Percentiles rank a stretch among this genome's conserved stretches.
phyloP scores from a whole-genome alignment of 495 filamentous ascomycete species.

The Amniculicola lignicola region DNA sequence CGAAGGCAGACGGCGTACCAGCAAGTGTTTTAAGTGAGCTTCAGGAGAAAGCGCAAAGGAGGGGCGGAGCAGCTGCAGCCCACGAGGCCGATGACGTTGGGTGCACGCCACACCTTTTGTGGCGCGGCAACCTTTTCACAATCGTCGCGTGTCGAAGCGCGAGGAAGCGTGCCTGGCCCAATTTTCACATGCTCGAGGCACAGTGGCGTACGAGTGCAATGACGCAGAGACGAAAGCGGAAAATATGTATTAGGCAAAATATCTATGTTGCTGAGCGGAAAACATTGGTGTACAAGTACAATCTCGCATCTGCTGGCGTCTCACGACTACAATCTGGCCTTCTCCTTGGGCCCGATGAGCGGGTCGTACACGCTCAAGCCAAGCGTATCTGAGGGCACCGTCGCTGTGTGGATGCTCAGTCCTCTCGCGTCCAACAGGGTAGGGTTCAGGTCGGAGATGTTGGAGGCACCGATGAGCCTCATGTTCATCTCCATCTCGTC shows the following conservation, averaged over 20 bases:
- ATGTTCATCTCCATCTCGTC: constrained; percentile 99
- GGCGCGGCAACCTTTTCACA: no score
- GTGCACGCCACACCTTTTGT: neutral
- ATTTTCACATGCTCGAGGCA: no score
- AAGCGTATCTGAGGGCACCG: constrained; percentile 68
- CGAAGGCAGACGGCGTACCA: no score
- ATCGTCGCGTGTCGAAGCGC: no score
- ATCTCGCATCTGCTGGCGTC: neutral
- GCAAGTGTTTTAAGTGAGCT: no score
- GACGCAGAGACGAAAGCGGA: no score
- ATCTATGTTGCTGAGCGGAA: no score
- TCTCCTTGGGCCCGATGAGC: constrained; percentile 58
- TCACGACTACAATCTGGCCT: constrained; percentile 50
- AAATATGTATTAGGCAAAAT: no score
- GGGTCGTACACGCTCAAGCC: constrained; percentile 63
- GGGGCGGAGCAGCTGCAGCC: constrained; percentile 8
- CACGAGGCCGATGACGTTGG: constrained; percentile 10
- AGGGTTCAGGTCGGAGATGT: constrained; percentile 72
- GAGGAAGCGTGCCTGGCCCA: no score
- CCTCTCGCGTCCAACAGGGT: constrained; percentile 74
- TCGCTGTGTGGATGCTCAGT: constrained; percentile 63
- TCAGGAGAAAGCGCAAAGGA: neutral
- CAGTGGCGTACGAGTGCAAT: no score
- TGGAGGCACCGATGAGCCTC: constrained; percentile 79
- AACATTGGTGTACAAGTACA: no score